These are phyloP conservation scores for Nothopassalora personata DNA, from an alignment of 2,329 filamentous ascomycete species.

Conservation along the genomic window DNA sequence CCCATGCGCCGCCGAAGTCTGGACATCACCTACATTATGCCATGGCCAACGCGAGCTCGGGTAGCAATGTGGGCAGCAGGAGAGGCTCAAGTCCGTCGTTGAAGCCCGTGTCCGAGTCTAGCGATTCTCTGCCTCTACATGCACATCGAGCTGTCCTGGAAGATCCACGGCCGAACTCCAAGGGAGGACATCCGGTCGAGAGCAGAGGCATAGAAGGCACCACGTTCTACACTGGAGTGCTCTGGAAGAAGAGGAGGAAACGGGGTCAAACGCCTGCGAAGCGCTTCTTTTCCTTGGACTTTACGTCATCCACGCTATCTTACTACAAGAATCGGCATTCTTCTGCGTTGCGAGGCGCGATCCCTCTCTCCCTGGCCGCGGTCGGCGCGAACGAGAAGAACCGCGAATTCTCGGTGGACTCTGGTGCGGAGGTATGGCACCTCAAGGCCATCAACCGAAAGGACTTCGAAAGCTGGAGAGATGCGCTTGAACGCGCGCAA, in stretches of 20 bases:
- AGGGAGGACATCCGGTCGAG: conserved; percentile 28
- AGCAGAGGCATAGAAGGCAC: conserved; percentile 30
- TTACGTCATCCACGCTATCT: conserved; percentile 85
- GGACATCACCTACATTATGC: conserved; percentile 61
- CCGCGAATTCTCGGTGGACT: conserved; percentile 92
- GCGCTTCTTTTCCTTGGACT: conserved; percentile 93
- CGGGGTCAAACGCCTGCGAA: conserved; percentile 88
- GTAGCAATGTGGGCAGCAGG: conserved; percentile 33
- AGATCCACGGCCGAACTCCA: conserved; percentile 39
- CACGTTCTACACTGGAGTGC: conserved; percentile 73
- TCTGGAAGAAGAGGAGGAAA: conserved; percentile 89
- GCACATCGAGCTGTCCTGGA: conserved; percentile 30
- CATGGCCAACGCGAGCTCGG: conserved; percentile 48
- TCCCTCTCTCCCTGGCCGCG: conserved; percentile 84
- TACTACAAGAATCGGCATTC: conserved; percentile 96
- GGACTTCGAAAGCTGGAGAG: conserved; percentile 84
- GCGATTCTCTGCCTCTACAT: conserved; percentile 45
- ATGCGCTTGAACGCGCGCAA: conserved; percentile 71
- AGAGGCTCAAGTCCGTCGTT: conserved; percentile 36
- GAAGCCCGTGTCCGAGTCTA: conserved; percentile 43
- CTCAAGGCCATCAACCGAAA: conserved; percentile 73
- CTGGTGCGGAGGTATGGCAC: conserved; percentile 95
- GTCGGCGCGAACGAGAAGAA: conserved; percentile 84
- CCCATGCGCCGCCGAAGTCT: conserved; percentile 69
- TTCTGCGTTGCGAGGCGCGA: conserved; percentile 83